A percentile compares a stretch with the other conserved stretches of the same genome.
Evolutionary conservation across 2,329 filamentous ascomycete species (phyloP).

Genomic region (Plectosphaerella sp.): DNA sequence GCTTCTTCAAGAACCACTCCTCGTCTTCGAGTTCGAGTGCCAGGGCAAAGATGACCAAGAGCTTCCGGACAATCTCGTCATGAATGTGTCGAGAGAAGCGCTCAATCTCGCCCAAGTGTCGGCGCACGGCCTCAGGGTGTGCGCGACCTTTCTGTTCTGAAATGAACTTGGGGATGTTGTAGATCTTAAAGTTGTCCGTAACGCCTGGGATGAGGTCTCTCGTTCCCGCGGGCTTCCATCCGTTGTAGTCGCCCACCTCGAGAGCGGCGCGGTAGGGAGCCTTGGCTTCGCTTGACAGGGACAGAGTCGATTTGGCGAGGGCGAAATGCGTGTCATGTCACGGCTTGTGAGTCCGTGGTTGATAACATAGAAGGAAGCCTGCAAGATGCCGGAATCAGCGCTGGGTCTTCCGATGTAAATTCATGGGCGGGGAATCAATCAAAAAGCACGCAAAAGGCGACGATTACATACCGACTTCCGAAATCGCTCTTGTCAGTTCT

Average conservation of each 20-base stretch:
- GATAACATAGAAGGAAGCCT: slow-evolving; percentile 56
- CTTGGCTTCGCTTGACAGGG: slow-evolving; percentile 53
- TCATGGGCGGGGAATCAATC: no score
- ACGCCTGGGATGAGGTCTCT: slow-evolving; percentile 22
- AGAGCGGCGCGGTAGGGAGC: slow-evolving; percentile 45
- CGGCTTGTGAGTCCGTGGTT: slow-evolving; percentile 57
- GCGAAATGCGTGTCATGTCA: slow-evolving; percentile 55
- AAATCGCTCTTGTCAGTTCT: not conserved
- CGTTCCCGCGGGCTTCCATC: slow-evolving; percentile 42
- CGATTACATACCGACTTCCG: not conserved
- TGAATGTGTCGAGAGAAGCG: slow-evolving; percentile 39
- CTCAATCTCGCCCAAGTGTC: slow-evolving; percentile 50
- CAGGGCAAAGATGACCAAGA: slow-evolving; percentile 54
- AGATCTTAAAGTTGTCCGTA: slow-evolving; percentile 53
- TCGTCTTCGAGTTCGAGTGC: slow-evolving; percentile 54
- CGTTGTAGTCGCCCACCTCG: slow-evolving; percentile 50
- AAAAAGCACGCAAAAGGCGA: no score
- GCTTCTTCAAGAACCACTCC: slow-evolving; percentile 48
- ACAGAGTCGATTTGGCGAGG: slow-evolving; percentile 47
- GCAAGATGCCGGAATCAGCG: not conserved
- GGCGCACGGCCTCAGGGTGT: slow-evolving; percentile 40
- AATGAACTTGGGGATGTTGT: slow-evolving; percentile 57
- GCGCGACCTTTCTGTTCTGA: slow-evolving; percentile 31
- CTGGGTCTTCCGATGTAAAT: no score
- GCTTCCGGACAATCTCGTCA: slow-evolving; percentile 43